Percentiles rank a stretch among this genome's conserved stretches.
Evolutionary conservation across 1,139 yeast species (phyloP).

Genomic region (Candida sanyaensis): DNA sequence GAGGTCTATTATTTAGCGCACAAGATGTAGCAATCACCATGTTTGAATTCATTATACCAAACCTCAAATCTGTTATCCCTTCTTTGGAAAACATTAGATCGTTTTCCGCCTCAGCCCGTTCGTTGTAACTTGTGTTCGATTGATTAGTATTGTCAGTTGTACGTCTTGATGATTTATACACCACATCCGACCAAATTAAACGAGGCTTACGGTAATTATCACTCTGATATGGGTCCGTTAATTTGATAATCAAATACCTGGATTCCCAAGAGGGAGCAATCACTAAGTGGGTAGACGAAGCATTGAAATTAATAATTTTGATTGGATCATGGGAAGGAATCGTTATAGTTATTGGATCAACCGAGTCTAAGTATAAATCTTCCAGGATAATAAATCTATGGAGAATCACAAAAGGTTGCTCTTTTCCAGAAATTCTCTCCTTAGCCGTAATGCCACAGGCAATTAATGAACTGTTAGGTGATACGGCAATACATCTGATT

Average conservation of each 20-base stretch:
- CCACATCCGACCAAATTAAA: slow-evolving; percentile 47
- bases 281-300: slow-evolving; percentile 66
- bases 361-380: slow-evolving; percentile 27
- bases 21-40: slow-evolving; percentile 40
- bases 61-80: slow-evolving; percentile 83
- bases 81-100: slow-evolving; percentile 67
- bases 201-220: slow-evolving; percentile 59
- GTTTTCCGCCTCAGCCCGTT: slow-evolving; percentile 21
- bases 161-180: slow-evolving; percentile 19
- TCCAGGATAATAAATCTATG: slow-evolving; percentile 45
- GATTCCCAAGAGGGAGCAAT: slow-evolving; percentile 88
- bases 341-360: slow-evolving; percentile 69
- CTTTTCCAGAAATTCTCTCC: slow-evolving; percentile 67
- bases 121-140: slow-evolving; percentile 22
- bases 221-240: slow-evolving; percentile 40
- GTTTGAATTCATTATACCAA: slow-evolving; percentile 43
- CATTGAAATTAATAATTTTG: slow-evolving; percentile 68
- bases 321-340: slow-evolving; percentile 87
- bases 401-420: slow-evolving; percentile 77
- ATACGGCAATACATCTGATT: slow-evolving; percentile 72
- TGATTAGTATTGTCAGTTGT: slow-evolving; percentile 17
- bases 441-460: slow-evolving; percentile 85
- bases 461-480: slow-evolving; percentile 62
- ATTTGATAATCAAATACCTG: slow-evolving; percentile 71
- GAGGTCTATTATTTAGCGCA: slow-evolving; percentile 38